phyloP scores from a whole-genome alignment of 2,329 filamentous ascomycete species.

The Ophiocordyceps polyrhachis-furcata region DNA sequence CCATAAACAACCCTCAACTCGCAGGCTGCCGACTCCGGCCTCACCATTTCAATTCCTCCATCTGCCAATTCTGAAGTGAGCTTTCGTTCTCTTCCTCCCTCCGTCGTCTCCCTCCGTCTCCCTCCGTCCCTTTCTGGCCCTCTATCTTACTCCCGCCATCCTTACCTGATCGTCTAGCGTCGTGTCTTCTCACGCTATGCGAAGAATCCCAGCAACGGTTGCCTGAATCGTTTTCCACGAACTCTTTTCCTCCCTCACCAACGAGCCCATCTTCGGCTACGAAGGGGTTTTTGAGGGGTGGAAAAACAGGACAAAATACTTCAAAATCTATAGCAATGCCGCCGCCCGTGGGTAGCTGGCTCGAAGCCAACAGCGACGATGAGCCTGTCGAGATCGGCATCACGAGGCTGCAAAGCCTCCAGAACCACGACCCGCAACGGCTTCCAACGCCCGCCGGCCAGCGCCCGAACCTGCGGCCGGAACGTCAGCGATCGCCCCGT shows the following conservation, averaged over 20 bases:
- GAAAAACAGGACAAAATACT: not conserved
- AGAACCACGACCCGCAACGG: not conserved
- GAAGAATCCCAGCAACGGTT: too few species aligned
- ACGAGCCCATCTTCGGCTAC: not conserved
- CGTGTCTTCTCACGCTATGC: too few species aligned
- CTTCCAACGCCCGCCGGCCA: not conserved
- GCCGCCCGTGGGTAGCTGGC: constrained; percentile 3
- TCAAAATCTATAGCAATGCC: constrained; percentile 3
- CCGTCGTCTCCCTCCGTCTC: not conserved
- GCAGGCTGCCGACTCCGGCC: not conserved
- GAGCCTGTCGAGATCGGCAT: constrained; percentile 14
- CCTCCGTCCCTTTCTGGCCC: not conserved
- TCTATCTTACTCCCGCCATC: not conserved
- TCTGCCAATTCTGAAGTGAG: not conserved
- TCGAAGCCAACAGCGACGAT: constrained; percentile 9
- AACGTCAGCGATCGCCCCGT: not conserved
- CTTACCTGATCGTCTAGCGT: not conserved
- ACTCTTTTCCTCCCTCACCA: too few species aligned
- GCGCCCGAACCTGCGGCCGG: not conserved
- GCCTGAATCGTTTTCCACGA: too few species aligned
- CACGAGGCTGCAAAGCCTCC: not conserved
- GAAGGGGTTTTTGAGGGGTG: not conserved
- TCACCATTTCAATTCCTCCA: not conserved
- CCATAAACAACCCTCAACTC: not conserved
- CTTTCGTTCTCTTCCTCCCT: not conserved